Evolutionary conservation across 1,139 yeast species (phyloP), one percentile per base, ranked within the genome.

Genomic region (Cylindricascospora bacillispora): DNA sequence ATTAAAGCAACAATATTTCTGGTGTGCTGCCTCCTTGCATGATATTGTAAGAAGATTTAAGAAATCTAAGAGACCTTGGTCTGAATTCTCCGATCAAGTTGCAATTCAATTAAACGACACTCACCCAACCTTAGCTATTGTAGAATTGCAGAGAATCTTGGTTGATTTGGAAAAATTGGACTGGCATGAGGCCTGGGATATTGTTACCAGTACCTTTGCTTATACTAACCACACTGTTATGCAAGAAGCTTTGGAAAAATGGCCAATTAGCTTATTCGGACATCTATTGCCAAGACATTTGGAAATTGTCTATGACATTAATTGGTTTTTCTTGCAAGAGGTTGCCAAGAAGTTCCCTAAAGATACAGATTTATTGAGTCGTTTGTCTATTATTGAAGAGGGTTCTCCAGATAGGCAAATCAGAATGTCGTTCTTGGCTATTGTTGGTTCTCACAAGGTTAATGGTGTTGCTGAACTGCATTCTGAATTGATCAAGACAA

Each of bases 401-500:
- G 35, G 41, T 26, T 67, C 75, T 14, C 59, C 59, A 29, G 80
- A 80, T 33, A 82, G 83, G 59, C 81, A 80, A 38, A 81, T 83
- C 32, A 73, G 94, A 56, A 85, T 85, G 97, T 95, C 95, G 3
- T 73, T 65, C 54, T 68, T 86, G 53, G 95, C 95, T 16, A 76
- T 85, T 45, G 70, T 85, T 47, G 95, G 95, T 20, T 80, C 94
- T 15, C 95, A 85, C 58, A 80, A 75, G 56, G 94, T 83, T 35
- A 85, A 85, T 53, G 95, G 95, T 56, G 97, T 85, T 35, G 95
- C 95, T 15, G 95, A 85, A 57, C 65, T 85, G 45, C 97, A 85
- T 60, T 82, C 94, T 19, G 94, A 85, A 54, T 69, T 85, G 53
- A 81, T 85, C 52, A 78, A 71, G 54, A 80, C 93, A 24, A 83